phyloP scores from a whole-genome alignment of 768 basidiomycete genomes.

The Suillus americanus region DNA sequence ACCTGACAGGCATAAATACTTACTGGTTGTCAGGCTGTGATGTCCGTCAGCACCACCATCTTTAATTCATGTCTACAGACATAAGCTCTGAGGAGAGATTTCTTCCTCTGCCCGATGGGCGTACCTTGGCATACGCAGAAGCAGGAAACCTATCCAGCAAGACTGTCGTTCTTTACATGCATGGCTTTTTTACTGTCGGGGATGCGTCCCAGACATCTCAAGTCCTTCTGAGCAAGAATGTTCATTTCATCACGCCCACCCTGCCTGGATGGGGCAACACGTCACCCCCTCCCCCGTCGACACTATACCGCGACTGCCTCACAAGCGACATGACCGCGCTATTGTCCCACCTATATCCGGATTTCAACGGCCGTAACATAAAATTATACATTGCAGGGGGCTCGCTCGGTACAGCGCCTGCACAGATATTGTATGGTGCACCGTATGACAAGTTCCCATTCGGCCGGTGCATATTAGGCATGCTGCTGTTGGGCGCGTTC shows the following conservation, averaged over 20 bases:
- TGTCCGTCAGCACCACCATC: no score
- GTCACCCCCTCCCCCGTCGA: slow-evolving; percentile 36
- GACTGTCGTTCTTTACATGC: slow-evolving; percentile 51
- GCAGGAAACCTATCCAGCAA: slow-evolving; percentile 49
- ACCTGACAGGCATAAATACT: background rate
- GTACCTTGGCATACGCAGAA: slow-evolving; percentile 55
- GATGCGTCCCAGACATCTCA: slow-evolving; percentile 36
- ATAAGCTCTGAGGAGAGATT: slow-evolving; percentile 7
- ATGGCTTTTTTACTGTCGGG: slow-evolving; percentile 56
- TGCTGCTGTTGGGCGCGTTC: slow-evolving; percentile 47
- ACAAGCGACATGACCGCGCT: slow-evolving; percentile 45
- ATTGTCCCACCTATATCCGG: slow-evolving; percentile 50
- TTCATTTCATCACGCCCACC: slow-evolving; percentile 51
- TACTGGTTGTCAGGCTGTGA: background rate
- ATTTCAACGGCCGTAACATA: slow-evolving; percentile 30
- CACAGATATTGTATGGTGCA: slow-evolving; percentile 57
- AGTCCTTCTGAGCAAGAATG: slow-evolving; percentile 36
- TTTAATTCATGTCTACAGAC: slow-evolving; percentile 1
- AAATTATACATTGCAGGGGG: slow-evolving; percentile 52
- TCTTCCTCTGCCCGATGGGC: slow-evolving; percentile 35
- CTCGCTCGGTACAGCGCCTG: slow-evolving; percentile 52
- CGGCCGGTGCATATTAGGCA: slow-evolving; percentile 43
- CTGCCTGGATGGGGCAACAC: slow-evolving; percentile 61
- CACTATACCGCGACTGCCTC: slow-evolving; percentile 42
- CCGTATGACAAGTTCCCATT: slow-evolving; percentile 51